Conservation (phyloP, 148 eudicot species). For the Camellia granthamiana region DNA sequence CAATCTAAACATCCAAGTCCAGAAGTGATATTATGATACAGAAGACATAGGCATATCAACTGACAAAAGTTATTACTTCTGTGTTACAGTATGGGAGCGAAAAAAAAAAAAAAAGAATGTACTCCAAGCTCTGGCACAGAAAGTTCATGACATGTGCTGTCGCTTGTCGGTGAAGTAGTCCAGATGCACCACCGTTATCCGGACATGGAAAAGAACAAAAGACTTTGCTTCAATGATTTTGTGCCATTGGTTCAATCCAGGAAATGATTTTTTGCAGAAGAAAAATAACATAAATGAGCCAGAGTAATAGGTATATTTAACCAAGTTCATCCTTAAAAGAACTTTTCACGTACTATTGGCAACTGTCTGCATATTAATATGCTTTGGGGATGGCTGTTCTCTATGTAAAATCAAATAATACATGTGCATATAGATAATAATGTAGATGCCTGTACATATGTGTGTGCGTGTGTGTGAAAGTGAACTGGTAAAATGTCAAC, state of each 20-base stretch:
- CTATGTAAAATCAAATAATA: background rate
- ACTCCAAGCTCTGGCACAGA: background rate
- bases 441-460: too few relatives aligned
- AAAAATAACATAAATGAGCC: background rate
- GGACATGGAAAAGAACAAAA: constrained; percentile 6
- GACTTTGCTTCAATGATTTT: background rate
- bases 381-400: background rate
- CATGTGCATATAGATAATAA: background rate
- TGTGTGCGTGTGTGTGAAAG: background rate
- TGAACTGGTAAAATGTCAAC: background rate
- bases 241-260: background rate
- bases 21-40: background rate
- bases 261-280: background rate
- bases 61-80: background rate
- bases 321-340: background rate
- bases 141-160: background rate
- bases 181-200: background rate
- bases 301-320: background rate
- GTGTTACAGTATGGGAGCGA: background rate
- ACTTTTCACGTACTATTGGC: background rate
- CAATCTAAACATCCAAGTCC: constrained; percentile 10
- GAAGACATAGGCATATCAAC: background rate
- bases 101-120: background rate
- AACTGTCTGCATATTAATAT: background rate
- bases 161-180: background rate